These are phyloP conservation scores for Paraleonurus japonicus DNA, from an alignment of 257 asterid species.

Conservation along the genomic window DNA sequence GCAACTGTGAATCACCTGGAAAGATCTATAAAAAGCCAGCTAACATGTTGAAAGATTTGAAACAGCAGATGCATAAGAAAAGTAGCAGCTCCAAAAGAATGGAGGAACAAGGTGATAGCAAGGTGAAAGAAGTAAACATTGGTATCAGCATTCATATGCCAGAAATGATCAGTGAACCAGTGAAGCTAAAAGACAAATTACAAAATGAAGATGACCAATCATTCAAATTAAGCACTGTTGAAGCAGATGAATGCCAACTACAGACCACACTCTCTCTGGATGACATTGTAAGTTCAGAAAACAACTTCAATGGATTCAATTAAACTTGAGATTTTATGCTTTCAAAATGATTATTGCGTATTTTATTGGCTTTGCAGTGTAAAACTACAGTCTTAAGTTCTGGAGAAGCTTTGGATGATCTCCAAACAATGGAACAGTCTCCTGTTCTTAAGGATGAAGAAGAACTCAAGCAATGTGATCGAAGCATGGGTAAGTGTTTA, in stretches of 20 bases:
- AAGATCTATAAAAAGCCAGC: slow-evolving; percentile 34
- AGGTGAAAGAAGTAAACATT: slow-evolving; percentile 27
- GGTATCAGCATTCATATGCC: slow-evolving; percentile 18
- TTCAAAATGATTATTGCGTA: slow-evolving; percentile 18
- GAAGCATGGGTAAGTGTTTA: slow-evolving; percentile 33
- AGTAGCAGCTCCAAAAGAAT: slow-evolving; percentile 23
- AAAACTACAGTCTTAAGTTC: slow-evolving; percentile 19
- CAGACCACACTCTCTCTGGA: slow-evolving; percentile 22
- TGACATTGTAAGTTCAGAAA: slow-evolving; percentile 44
- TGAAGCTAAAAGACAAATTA: slow-evolving; percentile 22
- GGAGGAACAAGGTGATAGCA: slow-evolving; percentile 32
- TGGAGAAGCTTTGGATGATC: slow-evolving; percentile 28
- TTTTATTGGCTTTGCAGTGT: slow-evolving; percentile 41
- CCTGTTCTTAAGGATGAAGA: slow-evolving; percentile 21
- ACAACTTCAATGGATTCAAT: not conserved
- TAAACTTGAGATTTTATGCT: slow-evolving; percentile 10
- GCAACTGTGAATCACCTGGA: slow-evolving; percentile 24
- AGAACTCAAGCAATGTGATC: slow-evolving; percentile 36
- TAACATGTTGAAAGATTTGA: slow-evolving; percentile 39
- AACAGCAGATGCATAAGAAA: slow-evolving; percentile 41
- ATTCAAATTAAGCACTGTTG: slow-evolving; percentile 11
- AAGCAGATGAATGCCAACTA: slow-evolving; percentile 37
- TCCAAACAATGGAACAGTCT: slow-evolving; percentile 26
- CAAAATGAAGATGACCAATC: slow-evolving; percentile 27
- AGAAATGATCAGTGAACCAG: slow-evolving; percentile 25